phyloP scores from a whole-genome alignment of 1,139 yeast genomes.

The Zygoascus hellenicus region DNA sequence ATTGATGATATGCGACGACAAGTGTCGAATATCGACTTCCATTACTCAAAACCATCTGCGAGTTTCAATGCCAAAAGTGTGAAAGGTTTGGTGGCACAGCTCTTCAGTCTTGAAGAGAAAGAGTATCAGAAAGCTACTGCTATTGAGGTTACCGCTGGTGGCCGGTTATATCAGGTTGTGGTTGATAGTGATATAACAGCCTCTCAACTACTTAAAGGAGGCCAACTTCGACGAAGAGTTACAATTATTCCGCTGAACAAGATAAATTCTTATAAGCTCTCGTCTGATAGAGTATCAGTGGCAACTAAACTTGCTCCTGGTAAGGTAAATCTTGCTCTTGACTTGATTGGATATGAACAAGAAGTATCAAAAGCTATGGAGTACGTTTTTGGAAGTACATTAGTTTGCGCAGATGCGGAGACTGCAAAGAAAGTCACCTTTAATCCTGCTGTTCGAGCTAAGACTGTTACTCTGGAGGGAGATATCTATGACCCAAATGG shows the following conservation, averaged over 20 bases:
- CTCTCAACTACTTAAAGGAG: slow-evolving; percentile 69
- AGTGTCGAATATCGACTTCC: slow-evolving; percentile 71
- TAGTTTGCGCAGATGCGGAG: slow-evolving; percentile 80
- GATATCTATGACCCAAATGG: slow-evolving; percentile 97
- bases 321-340: slow-evolving; percentile 80
- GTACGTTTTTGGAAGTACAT: slow-evolving; percentile 81
- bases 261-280: slow-evolving; percentile 48
- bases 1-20: slow-evolving; percentile 55
- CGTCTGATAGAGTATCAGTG: slow-evolving; percentile 32
- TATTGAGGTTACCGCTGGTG: slow-evolving; percentile 92
- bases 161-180: slow-evolving; percentile 79
- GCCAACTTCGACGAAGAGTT: slow-evolving; percentile 73
- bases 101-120: slow-evolving; percentile 58
- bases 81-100: slow-evolving; percentile 85
- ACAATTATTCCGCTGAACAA: slow-evolving; percentile 91
- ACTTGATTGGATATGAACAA: slow-evolving; percentile 66
- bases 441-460: slow-evolving; percentile 69
- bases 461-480: slow-evolving; percentile 91
- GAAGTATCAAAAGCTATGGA: slow-evolving; percentile 81
- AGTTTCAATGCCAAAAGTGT: slow-evolving; percentile 56
- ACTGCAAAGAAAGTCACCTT: slow-evolving; percentile 86
- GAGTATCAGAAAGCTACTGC: slow-evolving; percentile 70
- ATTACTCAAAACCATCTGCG: slow-evolving; percentile 59
- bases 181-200: slow-evolving; percentile 87
- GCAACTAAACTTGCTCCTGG: slow-evolving; percentile 75